These are phyloP conservation scores for Olyra latifolia DNA, from an alignment of 176 grass and related monocot genomes.

Conservation along the genomic window DNA sequence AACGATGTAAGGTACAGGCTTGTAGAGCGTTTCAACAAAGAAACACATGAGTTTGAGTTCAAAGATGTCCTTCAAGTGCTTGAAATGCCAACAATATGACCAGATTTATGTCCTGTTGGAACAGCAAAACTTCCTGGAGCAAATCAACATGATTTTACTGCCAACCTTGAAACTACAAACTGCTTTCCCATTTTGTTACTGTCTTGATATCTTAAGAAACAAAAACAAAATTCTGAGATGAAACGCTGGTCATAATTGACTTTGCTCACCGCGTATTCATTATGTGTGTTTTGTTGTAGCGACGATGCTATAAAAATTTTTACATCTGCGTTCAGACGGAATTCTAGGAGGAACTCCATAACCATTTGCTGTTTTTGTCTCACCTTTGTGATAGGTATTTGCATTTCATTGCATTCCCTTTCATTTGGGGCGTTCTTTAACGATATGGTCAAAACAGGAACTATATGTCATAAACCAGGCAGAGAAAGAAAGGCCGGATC, in stretches of 20 bases:
- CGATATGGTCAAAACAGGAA: not conserved
- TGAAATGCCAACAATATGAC: slow-evolving; percentile 83
- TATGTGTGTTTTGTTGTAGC: not conserved
- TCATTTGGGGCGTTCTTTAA: not conserved
- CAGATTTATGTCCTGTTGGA: not conserved
- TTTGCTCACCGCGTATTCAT: not conserved
- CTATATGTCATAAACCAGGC: not conserved
- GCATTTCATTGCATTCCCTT: not conserved
- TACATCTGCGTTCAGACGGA: not conserved
- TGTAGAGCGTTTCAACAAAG: slow-evolving; percentile 90
- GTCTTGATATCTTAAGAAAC: not conserved
- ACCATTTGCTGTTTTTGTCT: not conserved
- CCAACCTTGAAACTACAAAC: not conserved
- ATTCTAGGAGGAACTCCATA: not conserved
- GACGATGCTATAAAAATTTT: not conserved
- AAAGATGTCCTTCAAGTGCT: slow-evolving; percentile 77
- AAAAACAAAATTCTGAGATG: not conserved
- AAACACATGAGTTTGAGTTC: slow-evolving; percentile 84
- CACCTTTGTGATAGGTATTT: not conserved
- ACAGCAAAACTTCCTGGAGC: not conserved
- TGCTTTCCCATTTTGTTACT: not conserved
- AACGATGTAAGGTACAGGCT: slow-evolving; percentile 81
- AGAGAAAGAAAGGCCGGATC: not conserved
- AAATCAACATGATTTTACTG: not conserved
- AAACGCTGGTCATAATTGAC: not conserved